Evolutionary conservation across 176 grass and related monocot species (phyloP), one percentile per base, ranked within the genome.

Genomic region (Eleusine indica): DNA sequence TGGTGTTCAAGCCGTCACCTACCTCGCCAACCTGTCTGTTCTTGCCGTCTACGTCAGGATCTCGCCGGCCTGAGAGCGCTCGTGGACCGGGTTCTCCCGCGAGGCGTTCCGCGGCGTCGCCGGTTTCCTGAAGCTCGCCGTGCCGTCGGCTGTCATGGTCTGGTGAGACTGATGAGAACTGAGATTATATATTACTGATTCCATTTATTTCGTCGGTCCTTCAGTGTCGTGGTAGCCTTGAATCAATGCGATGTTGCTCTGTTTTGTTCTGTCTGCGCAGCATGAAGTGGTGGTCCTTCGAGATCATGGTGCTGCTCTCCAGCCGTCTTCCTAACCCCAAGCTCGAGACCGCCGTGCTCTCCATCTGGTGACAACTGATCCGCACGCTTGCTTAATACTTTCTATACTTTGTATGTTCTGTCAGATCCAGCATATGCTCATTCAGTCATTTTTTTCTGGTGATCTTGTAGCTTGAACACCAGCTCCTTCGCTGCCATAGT

Each of bases 221-320:
- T 43, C 41, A 6, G 6, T 43, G 7, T 43, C 41, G 41, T 43
- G 41, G 41, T 43, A 3, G 41, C 41, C 40, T 41, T 4, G 2
- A 43, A 43, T 43, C 41, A 43, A 43, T 7, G 41, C 41, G 41
- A 2, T 2, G 32, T 43, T 43, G 41, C 41, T 10, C 10, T 25
- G 43, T 1, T 4, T 7, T 32, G 42, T 12, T 18, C 19, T 35
- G 32, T 35, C 28, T 10, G 22, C 38, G 40, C 83, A 94, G 92
- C 68, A 78, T 94, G 42, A 71, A 91, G 73, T 89, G 87, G 86
- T 94, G 92, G 89, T 91, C 92, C 7, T 91, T 89, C 37, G 89
- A 91, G 85, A 28, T 89, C 63, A 39, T 94, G 1, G 86, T 94
- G 53, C 79, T 94, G 70, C 75, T 91, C 29, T 94, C 92, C 4